phyloP scores from a whole-genome alignment of 2,329 filamentous ascomycete species.

The Colletotrichum tamarilloi region DNA sequence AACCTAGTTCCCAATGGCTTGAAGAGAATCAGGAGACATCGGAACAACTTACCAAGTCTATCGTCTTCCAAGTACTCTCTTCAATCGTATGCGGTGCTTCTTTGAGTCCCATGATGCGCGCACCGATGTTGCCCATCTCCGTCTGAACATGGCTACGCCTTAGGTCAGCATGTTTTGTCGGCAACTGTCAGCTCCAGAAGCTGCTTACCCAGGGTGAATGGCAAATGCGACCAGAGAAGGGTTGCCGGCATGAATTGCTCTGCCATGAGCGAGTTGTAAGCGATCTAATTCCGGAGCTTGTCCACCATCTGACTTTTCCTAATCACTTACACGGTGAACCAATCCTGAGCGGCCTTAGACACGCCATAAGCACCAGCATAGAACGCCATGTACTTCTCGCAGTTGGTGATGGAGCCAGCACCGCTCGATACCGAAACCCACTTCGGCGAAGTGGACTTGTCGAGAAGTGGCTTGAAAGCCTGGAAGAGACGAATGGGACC shows the following conservation, averaged over 20 bases:
- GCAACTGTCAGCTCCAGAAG: no score
- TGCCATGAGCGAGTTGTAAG: not conserved
- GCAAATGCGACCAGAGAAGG: slow-evolving; percentile 19
- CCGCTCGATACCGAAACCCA: slow-evolving; percentile 44
- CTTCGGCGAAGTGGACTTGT: slow-evolving; percentile 44
- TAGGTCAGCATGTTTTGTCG: not conserved
- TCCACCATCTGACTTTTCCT: not conserved
- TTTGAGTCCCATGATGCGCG: slow-evolving; percentile 43
- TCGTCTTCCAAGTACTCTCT: slow-evolving; percentile 46
- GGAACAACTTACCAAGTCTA: slow-evolving; percentile 29
- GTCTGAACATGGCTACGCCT: slow-evolving; percentile 51
- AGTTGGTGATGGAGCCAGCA: slow-evolving; percentile 39
- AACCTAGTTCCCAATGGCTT: not conserved
- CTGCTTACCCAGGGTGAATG: slow-evolving; percentile 40
- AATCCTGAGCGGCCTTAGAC: slow-evolving; percentile 46
- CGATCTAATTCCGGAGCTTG: not conserved
- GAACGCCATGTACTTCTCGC: slow-evolving; percentile 34
- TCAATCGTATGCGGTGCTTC: slow-evolving; percentile 49
- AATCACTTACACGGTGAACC: slow-evolving; percentile 38
- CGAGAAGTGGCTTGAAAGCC: slow-evolving; percentile 44
- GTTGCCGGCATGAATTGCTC: slow-evolving; percentile 5
- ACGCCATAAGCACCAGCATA: slow-evolving; percentile 42
- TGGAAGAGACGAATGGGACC: slow-evolving; percentile 46
- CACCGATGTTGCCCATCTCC: slow-evolving; percentile 52
- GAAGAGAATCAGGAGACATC: no score